Base-by-base conservation (phyloP, 176 grass and related monocot species). In the Zoysia pacifica region DNA sequence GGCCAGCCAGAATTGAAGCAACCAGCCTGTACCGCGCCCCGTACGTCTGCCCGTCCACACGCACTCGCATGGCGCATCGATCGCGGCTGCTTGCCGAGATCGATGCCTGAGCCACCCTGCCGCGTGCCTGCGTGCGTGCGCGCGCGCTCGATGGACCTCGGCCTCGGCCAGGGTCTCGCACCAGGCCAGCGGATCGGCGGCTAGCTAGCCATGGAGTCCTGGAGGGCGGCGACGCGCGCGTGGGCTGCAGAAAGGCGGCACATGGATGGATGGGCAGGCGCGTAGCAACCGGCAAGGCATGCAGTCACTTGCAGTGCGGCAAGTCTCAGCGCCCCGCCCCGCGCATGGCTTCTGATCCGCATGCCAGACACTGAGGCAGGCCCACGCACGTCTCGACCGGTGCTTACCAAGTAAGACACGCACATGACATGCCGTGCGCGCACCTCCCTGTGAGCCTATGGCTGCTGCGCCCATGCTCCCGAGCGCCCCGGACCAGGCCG, bases 351-450 rank as follows among this genome's bases (percentile, higher is more conserved):
- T 66, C 70, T 68, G 76, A 45, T 20, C 60, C 49, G 67, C 66
- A 72, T 47, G 59, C 71, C 28, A 28, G 28, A 28, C 28, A 28
- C 28, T 28, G 59, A 62, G 19, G 7, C 2, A 58, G 55, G 20
- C 59, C 20, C 59, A n/a, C 79, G 67, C 86, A 78, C 74, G 49
- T 44, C 70, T 69, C 39, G 28, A 28, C 28, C 28, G 15, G 38
- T 62, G 42, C 69, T 59, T 28, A 40, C 41, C 64, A 45, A 70
- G 65, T 60, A 70, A 86, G 65, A 40, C 65, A 55, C 46, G 65
- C 78, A 76, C 78, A 81, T 86, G 85, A 82, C 85, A 70, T 82
- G 28, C 28, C 28, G 28, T 0, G 28, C 28, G 28, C 28, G 28
- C 28, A 28, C 28, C 28, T 28, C 28, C 28, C 68, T 28, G 19